Base-by-base conservation (phyloP, 371 early-diverging fungal species). In the Actinomucor elegans region DNA sequence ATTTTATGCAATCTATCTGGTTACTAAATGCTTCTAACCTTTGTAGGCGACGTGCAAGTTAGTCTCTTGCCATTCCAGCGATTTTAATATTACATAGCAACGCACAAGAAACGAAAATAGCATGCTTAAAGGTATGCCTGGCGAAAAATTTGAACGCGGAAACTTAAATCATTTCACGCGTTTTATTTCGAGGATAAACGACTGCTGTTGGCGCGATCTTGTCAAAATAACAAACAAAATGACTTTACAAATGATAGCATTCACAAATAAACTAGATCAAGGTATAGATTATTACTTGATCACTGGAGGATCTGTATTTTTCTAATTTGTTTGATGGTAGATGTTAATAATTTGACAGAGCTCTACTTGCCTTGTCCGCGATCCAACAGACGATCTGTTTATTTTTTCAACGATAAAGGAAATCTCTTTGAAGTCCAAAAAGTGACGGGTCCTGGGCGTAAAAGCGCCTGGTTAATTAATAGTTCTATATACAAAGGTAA, bases 361-460 rank as follows among this genome's bases (percentile, higher is more conserved):
- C 17, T 63, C 5, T 53, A 52, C 34, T 49, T 65, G 14, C 65
- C 65, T 15, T 59, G 60, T 40, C 65, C 65, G 32, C 46, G 60
- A 52, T 65, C 65, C 21, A 59, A 44, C 44, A 41, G 40, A 57
- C 41, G 57, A 31, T 49, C 59, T 11, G 26, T 59, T 33, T 65
- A 65, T 40, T 48, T 59, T 28, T 35, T 43, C 23, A 56, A 56
- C 27, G 32, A 55, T n/a, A 41, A 52, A 23, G 47, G 56, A 8
- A 35, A 48, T 31, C 27, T 65, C 7, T 65, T 52, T 21, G 65
- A 65, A 27, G 32, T 59, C 14, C 60, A 65, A 48, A 50, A 52
- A 40, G 56, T 65, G 5, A 52, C 59, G 12, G 56, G 55, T 3
- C 58, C 55, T n/a, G 65, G 65, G 15, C 41, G 65, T 15, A 64